phyloP scores from a whole-genome alignment of 1,284 basidiomycete genomes.

The Ceratobasidium theobromae region DNA sequence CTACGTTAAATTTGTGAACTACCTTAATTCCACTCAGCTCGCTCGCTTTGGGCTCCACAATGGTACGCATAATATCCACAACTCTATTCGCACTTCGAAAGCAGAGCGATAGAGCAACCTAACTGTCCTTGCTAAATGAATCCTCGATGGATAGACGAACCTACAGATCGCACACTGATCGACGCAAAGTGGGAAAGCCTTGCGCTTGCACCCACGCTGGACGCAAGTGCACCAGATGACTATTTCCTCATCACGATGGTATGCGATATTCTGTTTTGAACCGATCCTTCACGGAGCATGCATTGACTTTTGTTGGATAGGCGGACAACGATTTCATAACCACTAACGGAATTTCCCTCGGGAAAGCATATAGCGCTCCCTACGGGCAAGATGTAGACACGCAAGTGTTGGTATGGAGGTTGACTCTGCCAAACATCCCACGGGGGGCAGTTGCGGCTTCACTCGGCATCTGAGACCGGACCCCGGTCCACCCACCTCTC shows the following conservation, averaged over 20 bases:
- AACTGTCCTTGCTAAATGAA: conserved; percentile 22
- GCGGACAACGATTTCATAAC: conserved; percentile 69
- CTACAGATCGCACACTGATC: conserved; percentile 57
- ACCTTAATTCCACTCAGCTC: conserved; percentile 54
- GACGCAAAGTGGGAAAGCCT: conserved; percentile 70
- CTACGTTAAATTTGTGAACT: conserved; percentile 60
- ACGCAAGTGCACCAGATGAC: conserved; percentile 57
- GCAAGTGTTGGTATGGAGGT: conserved; percentile 65
- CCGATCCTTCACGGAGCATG: background rate
- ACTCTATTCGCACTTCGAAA: conserved; percentile 5
- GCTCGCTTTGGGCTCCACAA: conserved; percentile 65
- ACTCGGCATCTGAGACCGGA: conserved; percentile 36
- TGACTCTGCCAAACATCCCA: conserved; percentile 55
- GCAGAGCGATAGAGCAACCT: conserved; percentile 7
- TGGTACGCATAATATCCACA: conserved; percentile 38
- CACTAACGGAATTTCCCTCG: conserved; percentile 56
- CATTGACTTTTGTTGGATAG: conserved; percentile 39
- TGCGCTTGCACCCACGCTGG: conserved; percentile 58
- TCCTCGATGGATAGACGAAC: conserved; percentile 36
- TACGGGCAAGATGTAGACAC: conserved; percentile 58
- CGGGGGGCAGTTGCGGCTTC: conserved; percentile 38
- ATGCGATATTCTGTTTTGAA: no score
- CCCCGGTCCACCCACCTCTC: background rate
- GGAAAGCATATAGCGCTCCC: conserved; percentile 53
- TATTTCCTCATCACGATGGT: conserved; percentile 66